These are phyloP conservation scores for Kandelia obovata DNA, from an alignment of 345 rosid species.

Conservation along the genomic window DNA sequence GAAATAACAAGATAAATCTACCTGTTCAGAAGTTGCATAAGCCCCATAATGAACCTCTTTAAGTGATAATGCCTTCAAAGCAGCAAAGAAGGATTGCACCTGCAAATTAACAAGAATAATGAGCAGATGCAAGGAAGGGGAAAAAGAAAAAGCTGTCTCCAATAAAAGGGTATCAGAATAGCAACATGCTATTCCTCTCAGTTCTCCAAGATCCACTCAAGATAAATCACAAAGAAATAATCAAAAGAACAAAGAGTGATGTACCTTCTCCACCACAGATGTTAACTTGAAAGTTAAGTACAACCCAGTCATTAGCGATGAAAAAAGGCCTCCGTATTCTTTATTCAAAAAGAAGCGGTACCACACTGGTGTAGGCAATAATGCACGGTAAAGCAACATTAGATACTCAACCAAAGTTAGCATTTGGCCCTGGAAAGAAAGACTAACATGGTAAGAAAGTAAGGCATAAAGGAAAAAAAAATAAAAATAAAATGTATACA, in stretches of 20 bases:
- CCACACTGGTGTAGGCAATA: constrained; percentile 85
- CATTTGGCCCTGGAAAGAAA: constrained; percentile 61
- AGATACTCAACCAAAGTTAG: constrained; percentile 70
- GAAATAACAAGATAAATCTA: constrained; percentile 25
- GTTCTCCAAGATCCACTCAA: not conserved
- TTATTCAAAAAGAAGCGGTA: constrained; percentile 82
- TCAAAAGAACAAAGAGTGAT: not conserved
- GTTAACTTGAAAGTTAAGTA: constrained; percentile 80
- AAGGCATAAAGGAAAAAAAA: not conserved
- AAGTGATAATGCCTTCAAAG: constrained; percentile 82
- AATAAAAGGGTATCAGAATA: not conserved
- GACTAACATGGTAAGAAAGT: constrained; percentile 11
- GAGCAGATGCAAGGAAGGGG: not conserved
- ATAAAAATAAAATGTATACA: too few species aligned
- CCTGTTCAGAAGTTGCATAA: constrained; percentile 96
- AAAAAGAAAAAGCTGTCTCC: not conserved
- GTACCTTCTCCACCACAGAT: constrained; percentile 76
- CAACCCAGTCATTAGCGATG: constrained; percentile 74
- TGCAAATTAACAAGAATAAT: constrained; percentile 18
- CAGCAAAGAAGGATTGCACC: constrained; percentile 91
- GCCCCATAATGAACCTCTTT: constrained; percentile 98
- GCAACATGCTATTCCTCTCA: not conserved
- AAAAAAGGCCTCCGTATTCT: constrained; percentile 83
- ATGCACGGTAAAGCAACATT: constrained; percentile 69
- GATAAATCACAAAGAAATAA: not conserved